Conservation (phyloP, 257 asterid species). For the Perilla frutescens region DNA sequence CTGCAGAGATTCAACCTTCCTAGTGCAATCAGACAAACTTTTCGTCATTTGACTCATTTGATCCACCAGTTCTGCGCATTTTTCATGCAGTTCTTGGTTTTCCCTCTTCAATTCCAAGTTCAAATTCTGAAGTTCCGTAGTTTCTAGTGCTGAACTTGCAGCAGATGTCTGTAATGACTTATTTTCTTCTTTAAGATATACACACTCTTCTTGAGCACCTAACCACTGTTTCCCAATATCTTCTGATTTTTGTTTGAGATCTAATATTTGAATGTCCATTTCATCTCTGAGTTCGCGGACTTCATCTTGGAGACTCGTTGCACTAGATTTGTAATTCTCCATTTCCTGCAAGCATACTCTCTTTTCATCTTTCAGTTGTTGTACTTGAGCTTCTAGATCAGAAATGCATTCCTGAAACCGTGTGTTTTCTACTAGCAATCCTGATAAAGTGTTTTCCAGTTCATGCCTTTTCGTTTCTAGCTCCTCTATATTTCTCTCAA, state of each 20-base stretch:
- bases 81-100: slow-evolving; percentile 51
- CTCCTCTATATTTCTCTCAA: slow-evolving; percentile 46
- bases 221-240: slow-evolving; percentile 45
- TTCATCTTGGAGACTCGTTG: slow-evolving; percentile 53
- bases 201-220: slow-evolving; percentile 55
- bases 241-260: slow-evolving; percentile 46
- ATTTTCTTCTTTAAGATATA: slow-evolving; percentile 50
- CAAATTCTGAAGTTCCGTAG: slow-evolving; percentile 40
- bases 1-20: slow-evolving; percentile 55
- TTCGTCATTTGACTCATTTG: slow-evolving; percentile 52
- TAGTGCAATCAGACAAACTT: slow-evolving; percentile 47
- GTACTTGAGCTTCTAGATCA: slow-evolving; percentile 46
- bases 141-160: slow-evolving; percentile 42
- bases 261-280: slow-evolving; percentile 42
- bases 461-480: slow-evolving; percentile 41
- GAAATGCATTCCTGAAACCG: slow-evolving; percentile 41
- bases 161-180: slow-evolving; percentile 42
- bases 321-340: slow-evolving; percentile 40
- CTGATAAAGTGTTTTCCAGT: slow-evolving; percentile 44
- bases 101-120: slow-evolving; percentile 49
- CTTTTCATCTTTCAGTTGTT: slow-evolving; percentile 49
- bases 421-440: slow-evolving; percentile 49
- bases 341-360: slow-evolving; percentile 46
- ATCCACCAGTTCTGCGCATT: slow-evolving; percentile 44
- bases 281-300: slow-evolving; percentile 48